Percentiles rank a stretch among this genome's conserved stretches.
phyloP scores from a whole-genome alignment of 1,284 basidiomycete genomes.

The Malassezia yamatoensis region DNA sequence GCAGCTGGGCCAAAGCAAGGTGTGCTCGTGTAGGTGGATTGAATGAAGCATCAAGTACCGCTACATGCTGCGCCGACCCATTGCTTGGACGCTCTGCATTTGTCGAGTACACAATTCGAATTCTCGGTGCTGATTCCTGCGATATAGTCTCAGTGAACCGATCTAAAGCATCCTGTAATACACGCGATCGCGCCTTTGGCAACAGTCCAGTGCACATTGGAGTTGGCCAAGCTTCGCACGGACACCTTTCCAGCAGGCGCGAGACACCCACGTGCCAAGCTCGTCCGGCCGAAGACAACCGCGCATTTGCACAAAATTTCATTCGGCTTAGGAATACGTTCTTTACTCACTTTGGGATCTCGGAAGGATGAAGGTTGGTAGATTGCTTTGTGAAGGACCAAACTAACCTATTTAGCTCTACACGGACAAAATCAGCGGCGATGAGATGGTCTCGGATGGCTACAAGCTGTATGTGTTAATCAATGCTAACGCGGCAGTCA shows the following conservation, averaged over 20 bases:
- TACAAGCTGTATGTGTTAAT: constrained; percentile 21
- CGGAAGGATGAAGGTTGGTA: constrained; percentile 15
- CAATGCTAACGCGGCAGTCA: constrained; percentile 55
- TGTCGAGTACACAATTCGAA: constrained; percentile 23
- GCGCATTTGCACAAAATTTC: not conserved
- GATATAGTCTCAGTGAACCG: not conserved
- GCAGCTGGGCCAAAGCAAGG: constrained; percentile 60
- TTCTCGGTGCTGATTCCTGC: not conserved
- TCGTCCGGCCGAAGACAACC: not conserved
- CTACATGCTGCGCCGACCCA: constrained; percentile 34
- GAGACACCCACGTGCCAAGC: not conserved
- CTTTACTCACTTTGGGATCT: constrained; percentile 1
- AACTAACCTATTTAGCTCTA: constrained; percentile 55
- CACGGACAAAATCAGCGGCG: constrained; percentile 59
- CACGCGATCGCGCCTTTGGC: not conserved
- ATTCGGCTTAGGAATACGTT: not conserved
- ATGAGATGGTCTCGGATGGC: constrained; percentile 62
- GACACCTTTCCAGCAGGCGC: no score
- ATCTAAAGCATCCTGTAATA: constrained; percentile 5
- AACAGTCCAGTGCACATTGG: not conserved
- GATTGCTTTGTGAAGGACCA: not conserved
- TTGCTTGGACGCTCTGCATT: constrained; percentile 17
- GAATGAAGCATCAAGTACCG: constrained; percentile 79
- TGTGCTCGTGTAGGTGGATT: constrained; percentile 88
- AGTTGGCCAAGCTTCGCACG: not conserved